phyloP scores from a whole-genome alignment of 148 eudicot species.

The Chenopodium formosanum region DNA sequence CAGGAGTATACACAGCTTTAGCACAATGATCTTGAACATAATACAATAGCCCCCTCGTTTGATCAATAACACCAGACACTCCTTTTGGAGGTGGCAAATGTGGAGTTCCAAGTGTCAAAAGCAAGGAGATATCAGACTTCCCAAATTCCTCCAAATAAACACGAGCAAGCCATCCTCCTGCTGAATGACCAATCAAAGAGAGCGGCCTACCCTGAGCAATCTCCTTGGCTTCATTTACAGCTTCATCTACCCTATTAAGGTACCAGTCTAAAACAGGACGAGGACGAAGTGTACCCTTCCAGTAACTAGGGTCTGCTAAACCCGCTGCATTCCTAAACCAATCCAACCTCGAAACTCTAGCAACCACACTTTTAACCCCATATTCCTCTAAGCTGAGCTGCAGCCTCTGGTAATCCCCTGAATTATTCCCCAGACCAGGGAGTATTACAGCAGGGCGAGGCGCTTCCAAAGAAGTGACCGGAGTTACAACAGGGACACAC shows the following conservation, averaged over 20 bases:
- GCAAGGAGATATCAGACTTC: slow-evolving; percentile 57
- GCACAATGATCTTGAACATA: slow-evolving; percentile 76
- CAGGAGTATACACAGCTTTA: slow-evolving; percentile 73
- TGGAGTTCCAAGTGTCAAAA: slow-evolving; percentile 87
- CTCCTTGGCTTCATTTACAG: slow-evolving; percentile 69
- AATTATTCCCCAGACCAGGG: slow-evolving; percentile 86
- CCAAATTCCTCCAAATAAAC: slow-evolving; percentile 90
- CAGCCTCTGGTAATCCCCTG: slow-evolving; percentile 66
- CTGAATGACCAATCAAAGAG: slow-evolving; percentile 92
- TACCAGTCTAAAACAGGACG: slow-evolving; percentile 98
- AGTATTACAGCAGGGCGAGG: slow-evolving; percentile 79
- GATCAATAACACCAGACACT: slow-evolving; percentile 83
- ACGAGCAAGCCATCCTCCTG: slow-evolving; percentile 99
- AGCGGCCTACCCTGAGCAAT: slow-evolving; percentile 52
- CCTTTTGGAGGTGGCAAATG: slow-evolving; percentile 92
- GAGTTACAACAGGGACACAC: not conserved
- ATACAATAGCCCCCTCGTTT: slow-evolving; percentile 88
- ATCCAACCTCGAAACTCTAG: slow-evolving; percentile 80
- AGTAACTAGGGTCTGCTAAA: slow-evolving; percentile 75
- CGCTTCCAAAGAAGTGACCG: not conserved
- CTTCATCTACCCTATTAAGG: slow-evolving; percentile 67
- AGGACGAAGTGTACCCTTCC: slow-evolving; percentile 88
- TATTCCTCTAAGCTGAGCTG: slow-evolving; percentile 59
- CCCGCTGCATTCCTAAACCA: slow-evolving; percentile 99
- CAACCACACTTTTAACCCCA: slow-evolving; percentile 64